These are phyloP conservation scores for Boeremia exigua DNA, from an alignment of 2,329 filamentous ascomycete genomes.

Conservation along the genomic window DNA sequence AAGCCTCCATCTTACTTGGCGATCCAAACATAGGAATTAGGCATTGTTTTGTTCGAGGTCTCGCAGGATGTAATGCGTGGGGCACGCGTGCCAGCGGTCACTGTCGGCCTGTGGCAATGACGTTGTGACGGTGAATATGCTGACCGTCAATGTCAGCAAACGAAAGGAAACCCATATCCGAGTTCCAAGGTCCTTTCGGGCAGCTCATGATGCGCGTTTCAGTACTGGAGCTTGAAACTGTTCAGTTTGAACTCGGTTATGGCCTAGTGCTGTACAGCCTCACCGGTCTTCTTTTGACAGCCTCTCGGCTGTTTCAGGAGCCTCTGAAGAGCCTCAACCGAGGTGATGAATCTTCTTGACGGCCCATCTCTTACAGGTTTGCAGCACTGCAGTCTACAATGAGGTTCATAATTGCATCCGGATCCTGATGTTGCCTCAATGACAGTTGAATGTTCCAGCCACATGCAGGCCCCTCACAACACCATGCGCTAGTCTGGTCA, in stretches of 20 bases:
- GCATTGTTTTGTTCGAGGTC: neutral
- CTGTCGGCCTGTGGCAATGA: neutral
- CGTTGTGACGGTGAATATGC: neutral
- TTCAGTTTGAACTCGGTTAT: conserved; percentile 30
- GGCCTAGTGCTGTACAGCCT: conserved; percentile 24
- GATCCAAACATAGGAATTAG: conserved; percentile 30
- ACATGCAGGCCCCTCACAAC: neutral
- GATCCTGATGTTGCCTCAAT: neutral
- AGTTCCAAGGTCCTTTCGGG: neutral
- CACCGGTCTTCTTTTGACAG: conserved; percentile 7
- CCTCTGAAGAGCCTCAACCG: neutral
- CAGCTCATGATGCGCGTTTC: conserved; percentile 19
- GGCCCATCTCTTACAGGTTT: conserved; percentile 3
- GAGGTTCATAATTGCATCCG: neutral
- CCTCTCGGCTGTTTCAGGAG: conserved; percentile 25
- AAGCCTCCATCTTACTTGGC: conserved; percentile 28
- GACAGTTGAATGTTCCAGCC: neutral
- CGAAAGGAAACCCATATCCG: neutral
- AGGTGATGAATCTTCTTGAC: neutral
- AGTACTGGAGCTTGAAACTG: conserved; percentile 29
- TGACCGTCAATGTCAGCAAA: neutral
- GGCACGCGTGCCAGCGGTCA: neutral
- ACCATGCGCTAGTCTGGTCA: neutral
- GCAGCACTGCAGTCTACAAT: conserved; percentile 6
- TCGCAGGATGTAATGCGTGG: neutral